phyloP scores from a whole-genome alignment of 768 basidiomycete genomes.

The Tulasnella sp. region DNA sequence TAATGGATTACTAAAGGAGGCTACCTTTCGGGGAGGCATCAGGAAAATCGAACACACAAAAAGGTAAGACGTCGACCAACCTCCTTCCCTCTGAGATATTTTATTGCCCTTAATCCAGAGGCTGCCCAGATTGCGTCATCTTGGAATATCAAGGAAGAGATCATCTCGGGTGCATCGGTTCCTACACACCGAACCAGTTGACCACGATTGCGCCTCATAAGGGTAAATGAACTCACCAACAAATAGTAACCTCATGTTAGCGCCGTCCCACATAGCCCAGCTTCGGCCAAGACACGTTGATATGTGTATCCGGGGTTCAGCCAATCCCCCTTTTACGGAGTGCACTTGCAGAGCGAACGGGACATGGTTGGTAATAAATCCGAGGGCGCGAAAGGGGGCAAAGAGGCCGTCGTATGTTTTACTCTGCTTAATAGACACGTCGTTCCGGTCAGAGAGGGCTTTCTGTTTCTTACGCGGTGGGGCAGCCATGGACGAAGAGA shows the following conservation, averaged over 20 bases:
- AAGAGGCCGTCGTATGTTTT: conserved; percentile 38
- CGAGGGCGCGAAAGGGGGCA: conserved; percentile 91
- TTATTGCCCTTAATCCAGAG: conserved; percentile 52
- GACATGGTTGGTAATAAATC: conserved; percentile 80
- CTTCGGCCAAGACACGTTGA: conserved; percentile 77
- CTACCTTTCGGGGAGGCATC: conserved; percentile 33
- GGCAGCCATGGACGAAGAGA: neutral
- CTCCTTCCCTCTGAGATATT: conserved; percentile 83
- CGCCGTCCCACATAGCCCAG: conserved; percentile 96
- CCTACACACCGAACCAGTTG: conserved; percentile 38
- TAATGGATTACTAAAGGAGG: conserved; percentile 51
- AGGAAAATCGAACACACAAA: neutral
- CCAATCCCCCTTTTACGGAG: conserved; percentile 70
- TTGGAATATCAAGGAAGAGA: conserved; percentile 67
- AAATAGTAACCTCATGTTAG: conserved; percentile 82
- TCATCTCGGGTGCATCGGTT: conserved; percentile 61
- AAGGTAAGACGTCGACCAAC: conserved; percentile 33
- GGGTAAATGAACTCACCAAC: conserved; percentile 54
- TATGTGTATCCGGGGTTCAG: conserved; percentile 70
- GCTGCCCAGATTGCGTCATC: conserved; percentile 79
- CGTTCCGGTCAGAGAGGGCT: neutral
- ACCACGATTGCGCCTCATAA: neutral
- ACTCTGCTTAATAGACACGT: neutral
- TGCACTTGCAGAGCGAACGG: conserved; percentile 82
- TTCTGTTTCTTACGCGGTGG: conserved; percentile 12